Base-by-base conservation (phyloP, 1,284 basidiomycete genomes). In the Trametes sp. region DNA sequence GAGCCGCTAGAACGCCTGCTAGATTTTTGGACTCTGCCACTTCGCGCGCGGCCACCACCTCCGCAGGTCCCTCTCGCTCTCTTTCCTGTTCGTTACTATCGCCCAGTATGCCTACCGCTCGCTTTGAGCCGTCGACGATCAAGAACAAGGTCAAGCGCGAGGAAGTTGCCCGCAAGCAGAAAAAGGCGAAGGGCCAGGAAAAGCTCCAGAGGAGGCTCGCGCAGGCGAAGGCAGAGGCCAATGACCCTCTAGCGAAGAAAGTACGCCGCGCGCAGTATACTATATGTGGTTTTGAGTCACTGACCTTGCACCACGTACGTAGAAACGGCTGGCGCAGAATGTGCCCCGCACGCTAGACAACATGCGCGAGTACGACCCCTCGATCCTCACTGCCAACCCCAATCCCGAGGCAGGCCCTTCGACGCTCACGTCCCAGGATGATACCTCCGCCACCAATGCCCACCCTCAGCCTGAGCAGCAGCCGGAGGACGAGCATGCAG, bases 261-360 rank as follows among this genome's bases (percentile, higher is more conserved):
- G 93, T 93, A 57, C 29, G 84, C 19, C 19, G 45, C 4, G 38
- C 53, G 11, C 10, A 2, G 9, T 2, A n/a, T 10, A 23, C 21
- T 46, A n/a, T 19, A 23, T 38, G 29, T 6, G 23, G 16, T 31
- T 42, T 48, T 3, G 62, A 8, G 11, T 46, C 7, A 14, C 26
- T 41, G 38, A 41, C 16, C 38, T 2, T 28, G 26, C 16, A 11
- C 4, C 16, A 2, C 7, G 2, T 13, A 7, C 28, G 24, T 16
- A 95, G 94, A 90, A 89, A 86, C 87, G 95, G 63, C 78, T 94
- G 41, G 84, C 87, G 7, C 87, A 91, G 71, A 98, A 98, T 81
- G 82, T 96, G 23, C 95, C 97, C 0, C 85, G 87, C 44, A 99
- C 97, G 0, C 87, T 98, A 38, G 97, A 99, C 74, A 98, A 98